Evolutionary conservation across 2,329 filamentous ascomycete species (phyloP), one percentile per base, ranked within the genome.

Genomic region (Colletotrichum sp.): DNA sequence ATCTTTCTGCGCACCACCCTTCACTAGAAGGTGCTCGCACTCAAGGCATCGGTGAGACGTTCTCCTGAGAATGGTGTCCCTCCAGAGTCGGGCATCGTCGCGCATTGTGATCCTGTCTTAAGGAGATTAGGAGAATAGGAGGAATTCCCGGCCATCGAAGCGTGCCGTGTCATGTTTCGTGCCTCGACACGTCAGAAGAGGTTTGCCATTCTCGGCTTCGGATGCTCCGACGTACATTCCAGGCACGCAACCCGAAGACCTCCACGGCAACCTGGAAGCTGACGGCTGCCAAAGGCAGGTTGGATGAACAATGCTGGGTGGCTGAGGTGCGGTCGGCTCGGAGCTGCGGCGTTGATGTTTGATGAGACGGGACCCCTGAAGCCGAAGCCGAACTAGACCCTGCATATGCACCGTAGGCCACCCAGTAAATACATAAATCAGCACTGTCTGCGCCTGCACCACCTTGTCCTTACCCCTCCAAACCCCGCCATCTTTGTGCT

Each of bases 91-190:
- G 21, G 24, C 13, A 60, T 28, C 24, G 28, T 16, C 28, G 26
- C 10, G 34, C 57, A n/a, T 32, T 34, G 70, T 60, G 28, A 15
- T 26, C 49, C 26, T 62, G 75, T 75, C 72, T 76, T 62, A 75
- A 76, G 75, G 75, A 63, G 32, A 71, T 63, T 76, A 76, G 75
- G 71, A 71, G 39, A 76, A 75, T 75, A 75, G 75, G 72, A 67
- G 26, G 12, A 67, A 59, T 68, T 59, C 64, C 52, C 34, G 32
- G 59, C n/a, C 59, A 73, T 32, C 49, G 26, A 60, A 18, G 34
- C 30, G 39, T 57, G 44, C 44, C 36, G 49, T 71, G 57, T 36
- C 30, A 26, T 66, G n/a, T 36, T 49, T 32, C 34, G 71, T 68
- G 60, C 24, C 15, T 36, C 62, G 72, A 75, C 75, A 76, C 75